Base-by-base conservation (phyloP, 169 alveolate genomes). In the Eimeria sp. region DNA sequence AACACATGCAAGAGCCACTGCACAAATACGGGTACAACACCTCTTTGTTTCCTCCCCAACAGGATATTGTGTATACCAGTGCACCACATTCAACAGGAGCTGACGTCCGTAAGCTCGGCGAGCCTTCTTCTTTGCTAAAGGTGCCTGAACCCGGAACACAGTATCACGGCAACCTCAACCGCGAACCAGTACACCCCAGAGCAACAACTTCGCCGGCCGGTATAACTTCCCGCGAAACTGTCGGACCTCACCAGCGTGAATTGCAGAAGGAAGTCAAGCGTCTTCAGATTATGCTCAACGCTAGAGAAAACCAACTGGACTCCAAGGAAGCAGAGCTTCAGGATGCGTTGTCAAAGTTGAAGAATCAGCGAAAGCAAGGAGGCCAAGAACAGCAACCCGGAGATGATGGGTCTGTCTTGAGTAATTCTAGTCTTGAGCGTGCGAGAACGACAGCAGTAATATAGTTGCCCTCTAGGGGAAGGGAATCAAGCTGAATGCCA, bases 61-160 rank as follows among this genome's bases (percentile, higher is more conserved):
- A 40, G 27, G 91, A 60, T 6, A 14, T 85, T 18, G 13, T 40
- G 30, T 60, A 85, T 49, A 49, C 71, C 43, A 18, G 46, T 23
- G 43, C 20, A 1, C 64, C 91, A 14, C 16, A 40, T 43, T 25
- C 80, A 60, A 23, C 46, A 60, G 60, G 80, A 6, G 62, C 80
- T 43, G 78, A 27, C 52, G 43, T 2, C 30, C 33, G 90, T 54
- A 82, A 82, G n/a, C 91, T 23, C 77, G 54, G 40, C 13, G 91
- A 60, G 78, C 91, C 80, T 10, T 25, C 30, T 18, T 58, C 68
- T 25, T 71, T 58, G 43, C 46, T 85, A 27, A 62, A 37, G 64
- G 80, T 85, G 78, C 91, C 91, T 20, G 78, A 85, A 62, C 74
- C 91, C 23, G 91, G 91, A 6, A 85, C 91, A 6, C 91, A 85